Conservation (phyloP, 352 stramenopile genomes). For the Phytophthora hybrid region DNA sequence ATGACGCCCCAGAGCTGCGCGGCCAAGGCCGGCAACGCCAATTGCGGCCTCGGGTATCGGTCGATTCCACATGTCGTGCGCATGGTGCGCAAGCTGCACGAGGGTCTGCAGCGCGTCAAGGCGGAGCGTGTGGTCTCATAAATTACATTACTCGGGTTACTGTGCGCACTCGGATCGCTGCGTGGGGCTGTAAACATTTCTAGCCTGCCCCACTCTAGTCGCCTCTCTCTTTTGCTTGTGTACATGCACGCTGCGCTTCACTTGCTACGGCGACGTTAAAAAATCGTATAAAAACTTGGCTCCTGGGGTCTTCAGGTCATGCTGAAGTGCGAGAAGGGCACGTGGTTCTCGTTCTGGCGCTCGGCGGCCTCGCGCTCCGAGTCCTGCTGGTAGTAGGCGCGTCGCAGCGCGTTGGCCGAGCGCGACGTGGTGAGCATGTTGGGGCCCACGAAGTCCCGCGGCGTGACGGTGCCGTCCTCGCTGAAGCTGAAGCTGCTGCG, state of each 20-base stretch:
- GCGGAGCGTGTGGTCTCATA: conserved; percentile 38
- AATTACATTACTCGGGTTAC: conserved; percentile 16
- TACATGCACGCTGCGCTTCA: conserved; percentile 21
- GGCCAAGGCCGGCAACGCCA: conserved; percentile 52
- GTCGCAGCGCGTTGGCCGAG: conserved; percentile 44
- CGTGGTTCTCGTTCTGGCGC: conserved; percentile 38
- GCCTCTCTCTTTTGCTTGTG: conserved; percentile 14
- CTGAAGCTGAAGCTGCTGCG: conserved; percentile 47
- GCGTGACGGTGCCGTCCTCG: conserved; percentile 38
- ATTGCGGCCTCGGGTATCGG: conserved; percentile 79
- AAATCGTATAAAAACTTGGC: conserved; percentile 13
- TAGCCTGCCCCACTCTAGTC: conserved; percentile 10
- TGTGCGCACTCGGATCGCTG: neutral
- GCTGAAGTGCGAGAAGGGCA: conserved; percentile 66
- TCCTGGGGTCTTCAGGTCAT: conserved; percentile 44
- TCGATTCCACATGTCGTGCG: conserved; percentile 70
- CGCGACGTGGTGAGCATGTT: conserved; percentile 40
- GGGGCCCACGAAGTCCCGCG: conserved; percentile 25
- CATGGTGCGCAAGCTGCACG: conserved; percentile 58
- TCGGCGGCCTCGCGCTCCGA: conserved; percentile 1
- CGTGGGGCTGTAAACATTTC: conserved; percentile 10
- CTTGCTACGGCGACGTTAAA: conserved; percentile 5
- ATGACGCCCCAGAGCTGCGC: conserved; percentile 60
- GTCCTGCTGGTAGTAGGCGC: conserved; percentile 47
- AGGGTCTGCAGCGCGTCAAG: conserved; percentile 45